Base-by-base conservation (phyloP, 805 yeast species). In the Nakazawaea populi region DNA sequence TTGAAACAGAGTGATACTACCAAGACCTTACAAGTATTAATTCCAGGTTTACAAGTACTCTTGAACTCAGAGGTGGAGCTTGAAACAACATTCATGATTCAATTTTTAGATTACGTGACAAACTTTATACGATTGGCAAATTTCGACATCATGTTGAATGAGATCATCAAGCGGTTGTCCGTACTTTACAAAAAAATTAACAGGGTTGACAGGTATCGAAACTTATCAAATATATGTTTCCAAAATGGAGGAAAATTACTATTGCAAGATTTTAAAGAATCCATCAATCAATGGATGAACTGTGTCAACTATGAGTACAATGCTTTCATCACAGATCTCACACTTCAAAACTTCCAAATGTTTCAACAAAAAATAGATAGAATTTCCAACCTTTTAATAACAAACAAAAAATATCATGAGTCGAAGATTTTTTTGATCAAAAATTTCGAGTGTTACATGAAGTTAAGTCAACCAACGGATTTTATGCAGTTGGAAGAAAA, bases 221-320 rank as follows among this genome's bases (percentile, higher is more conserved):
- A 77, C 56, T 54, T 79, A 4, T 72, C 82, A 3, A 77, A 75
- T 54, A 46, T 79, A 10, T 60, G 71, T 6, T 78, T 68, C 56
- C 73, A 75, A 52, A 57, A 67, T 45, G 78, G 75, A 0, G 64
- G 60, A 7, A 61, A 54, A 36, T 46, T 59, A 28, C 37, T 61
- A 4, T 52, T 41, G 14, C 24, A 6, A 2, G 47, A 57, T 14
- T 42, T 48, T 27, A 46, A 48, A 4, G 58, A 55, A 40, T 57
- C 54, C 7, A 37, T 57, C 1, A 49, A 31, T 6, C 55, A 52
- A 46, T 68, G 66, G 62, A 52, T 49, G 46, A 47, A 50, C 4
- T 66, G 70, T 18, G 51, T 73, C 12, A 60, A 64, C 6, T 57
- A 67, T 31, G 78, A 74, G 51, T 56, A 57, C 10, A 51, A 58